Evolutionary conservation across 164 flowering plant genomes (phyloP), one percentile per base, ranked within the genome.

Genomic region (Nymphaea thermarum): DNA sequence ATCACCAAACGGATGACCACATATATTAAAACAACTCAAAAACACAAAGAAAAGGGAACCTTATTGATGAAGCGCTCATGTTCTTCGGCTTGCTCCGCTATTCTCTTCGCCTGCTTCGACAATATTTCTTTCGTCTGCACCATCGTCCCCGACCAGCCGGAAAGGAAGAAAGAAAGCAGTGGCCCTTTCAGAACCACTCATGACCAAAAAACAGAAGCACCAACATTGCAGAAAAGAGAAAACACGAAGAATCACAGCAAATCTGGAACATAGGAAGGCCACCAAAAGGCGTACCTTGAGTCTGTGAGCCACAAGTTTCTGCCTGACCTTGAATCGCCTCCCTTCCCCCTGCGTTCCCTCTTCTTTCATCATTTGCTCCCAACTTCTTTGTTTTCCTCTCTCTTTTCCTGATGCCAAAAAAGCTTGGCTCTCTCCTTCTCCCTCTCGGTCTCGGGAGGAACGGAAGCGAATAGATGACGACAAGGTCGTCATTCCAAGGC

Each of bases 41-140:
- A 25, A 25, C 36, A 25, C 36, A 25, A 70, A 65, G 6, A 55
- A 63, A 53, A 6, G 42, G 62, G 66, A 16, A 87, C 99, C 93
- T 91, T 94, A 51, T 80, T 88, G 71, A 94, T 88, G 77, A 94
- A 88, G 18, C 82, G 68, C 66, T 94, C 99, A 62, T 94, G 99
- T 71, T 91, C 95, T 72, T 94, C 99, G 36, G 99, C 99, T 72
- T 82, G 93, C 70, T 87, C 86, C 14, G 97, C 97, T 68, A 94
- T 85, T 79, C 84, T 89, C 47, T 81, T 85, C 2, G 99, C 99
- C 65, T 94, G 99, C 71, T 94, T 84, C 15, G 98, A 87, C 65
- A 90, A 65, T 61, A 88, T 87, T 83, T 87, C 80, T 72, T 81
- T 89, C 17, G 97, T 87, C 71, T 88, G 83, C 25, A 79, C 85